Percentiles rank a stretch among this genome's conserved stretches.
These are phyloP conservation scores for Leccinellum albellum DNA, from an alignment of 768 basidiomycete species.

Conservation along the genomic window DNA sequence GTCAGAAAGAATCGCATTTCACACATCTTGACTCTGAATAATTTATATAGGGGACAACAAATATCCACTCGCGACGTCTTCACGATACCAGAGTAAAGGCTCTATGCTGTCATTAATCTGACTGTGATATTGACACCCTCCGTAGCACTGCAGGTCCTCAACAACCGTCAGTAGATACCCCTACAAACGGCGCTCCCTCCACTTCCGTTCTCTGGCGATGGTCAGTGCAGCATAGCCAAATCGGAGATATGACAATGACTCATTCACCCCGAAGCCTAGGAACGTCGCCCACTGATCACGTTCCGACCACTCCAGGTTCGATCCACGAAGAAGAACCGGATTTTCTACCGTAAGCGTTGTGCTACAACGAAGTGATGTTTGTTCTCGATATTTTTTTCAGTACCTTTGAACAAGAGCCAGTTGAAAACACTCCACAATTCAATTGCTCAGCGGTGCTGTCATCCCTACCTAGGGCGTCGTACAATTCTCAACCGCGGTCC, in stretches of 20 bases:
- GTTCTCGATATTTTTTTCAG: not conserved
- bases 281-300: not conserved
- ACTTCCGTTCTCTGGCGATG: not conserved
- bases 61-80: constrained; percentile 3
- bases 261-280: constrained; percentile 5
- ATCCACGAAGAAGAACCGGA: constrained; percentile 12
- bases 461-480: constrained; percentile 17
- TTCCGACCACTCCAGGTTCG: not conserved
- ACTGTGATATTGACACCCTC: not conserved
- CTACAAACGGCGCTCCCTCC: not conserved
- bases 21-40: not conserved
- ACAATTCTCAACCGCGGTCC: constrained; percentile 12
- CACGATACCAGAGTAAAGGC: constrained; percentile 4
- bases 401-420: constrained; percentile 13
- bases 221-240: constrained; percentile 5
- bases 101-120: not conserved
- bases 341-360: constrained; percentile 16
- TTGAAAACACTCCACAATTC: not conserved
- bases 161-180: not conserved
- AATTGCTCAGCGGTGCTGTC: not conserved
- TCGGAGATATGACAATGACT: not conserved
- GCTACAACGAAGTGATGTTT: not conserved
- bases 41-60: constrained; percentile 10
- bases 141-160: not conserved
- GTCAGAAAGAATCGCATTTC: constrained; percentile 9